Percentiles rank a stretch among this genome's conserved stretches.
phyloP scores from a whole-genome alignment of 2,329 filamentous ascomycete genomes.

The Sporothrix globosa region DNA sequence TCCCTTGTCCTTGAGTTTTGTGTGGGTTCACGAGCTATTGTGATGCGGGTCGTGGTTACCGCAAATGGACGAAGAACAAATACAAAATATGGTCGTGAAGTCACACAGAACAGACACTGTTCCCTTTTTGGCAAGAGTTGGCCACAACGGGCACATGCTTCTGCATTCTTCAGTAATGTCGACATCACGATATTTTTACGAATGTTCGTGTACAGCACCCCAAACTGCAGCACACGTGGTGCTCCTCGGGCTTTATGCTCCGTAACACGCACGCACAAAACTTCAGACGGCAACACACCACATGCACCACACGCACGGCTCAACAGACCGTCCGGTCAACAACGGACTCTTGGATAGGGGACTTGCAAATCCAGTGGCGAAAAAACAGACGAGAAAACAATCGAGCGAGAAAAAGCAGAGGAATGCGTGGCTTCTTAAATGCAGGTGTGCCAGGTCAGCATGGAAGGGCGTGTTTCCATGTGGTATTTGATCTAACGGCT shows the following conservation, averaged over 20 bases:
- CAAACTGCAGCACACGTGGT: constrained; percentile 7
- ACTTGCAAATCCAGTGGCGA: neutral
- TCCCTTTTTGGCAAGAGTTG: constrained; percentile 8
- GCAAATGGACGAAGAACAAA: neutral
- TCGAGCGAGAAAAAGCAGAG: neutral
- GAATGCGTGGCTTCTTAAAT: constrained; percentile 15
- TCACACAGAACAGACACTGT: constrained; percentile 6
- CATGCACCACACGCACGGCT: constrained; percentile 1
- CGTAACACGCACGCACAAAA: neutral
- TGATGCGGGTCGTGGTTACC: constrained; percentile 13
- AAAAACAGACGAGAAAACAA: constrained; percentile 5
- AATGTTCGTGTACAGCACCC: neutral
- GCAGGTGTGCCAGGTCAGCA: neutral
- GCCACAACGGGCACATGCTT: constrained; percentile 3
- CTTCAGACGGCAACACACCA: constrained; percentile 22
- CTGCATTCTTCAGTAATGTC: neutral
- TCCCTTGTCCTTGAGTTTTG: neutral
- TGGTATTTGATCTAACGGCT: neutral
- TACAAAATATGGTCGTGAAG: neutral
- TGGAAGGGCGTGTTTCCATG: constrained; percentile 10
- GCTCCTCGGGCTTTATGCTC: neutral
- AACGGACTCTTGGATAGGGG: no score
- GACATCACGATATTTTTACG: neutral
- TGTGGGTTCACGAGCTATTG: neutral
- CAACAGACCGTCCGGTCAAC: neutral